phyloP scores from a whole-genome alignment of 768 basidiomycete species.

The Tulasnella sp. region DNA sequence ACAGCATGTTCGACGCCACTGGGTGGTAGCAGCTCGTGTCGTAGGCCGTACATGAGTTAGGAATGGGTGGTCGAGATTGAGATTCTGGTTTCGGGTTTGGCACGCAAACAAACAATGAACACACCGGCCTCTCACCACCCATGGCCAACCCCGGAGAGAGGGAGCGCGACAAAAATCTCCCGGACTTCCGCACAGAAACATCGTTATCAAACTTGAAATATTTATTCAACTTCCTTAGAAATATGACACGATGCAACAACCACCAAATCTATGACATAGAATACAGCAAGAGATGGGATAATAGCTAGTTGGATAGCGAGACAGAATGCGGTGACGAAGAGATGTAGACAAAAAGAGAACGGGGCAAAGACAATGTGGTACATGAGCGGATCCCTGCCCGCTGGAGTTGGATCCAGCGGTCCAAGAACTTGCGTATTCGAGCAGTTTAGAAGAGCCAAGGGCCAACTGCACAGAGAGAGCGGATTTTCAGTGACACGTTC shows the following conservation, averaged over 20 bases:
- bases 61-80: conserved; percentile 9
- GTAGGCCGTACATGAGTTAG: conserved; percentile 35
- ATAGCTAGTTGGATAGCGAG: background rate
- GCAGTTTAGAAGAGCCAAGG: conserved; percentile 42
- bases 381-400: background rate
- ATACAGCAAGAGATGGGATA: background rate
- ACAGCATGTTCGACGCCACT: conserved; percentile 82
- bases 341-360: background rate
- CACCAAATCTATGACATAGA: background rate
- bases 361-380: background rate
- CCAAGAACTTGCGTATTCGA: background rate
- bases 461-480: conserved; percentile 37
- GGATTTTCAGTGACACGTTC: background rate
- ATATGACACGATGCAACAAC: background rate
- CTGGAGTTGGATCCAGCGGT: conserved; percentile 9
- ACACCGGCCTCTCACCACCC: too few relatives aligned
- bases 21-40: conserved; percentile 76
- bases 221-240: conserved; percentile 2
- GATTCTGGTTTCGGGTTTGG: conserved; percentile 25
- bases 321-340: background rate
- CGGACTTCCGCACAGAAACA: background rate
- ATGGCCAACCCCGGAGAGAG: too few relatives aligned
- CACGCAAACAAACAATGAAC: background rate
- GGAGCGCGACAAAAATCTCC: too few relatives aligned
- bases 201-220: background rate